Percentiles rank a stretch among this genome's conserved stretches.
Conservation (phyloP, 176 grass and related monocot species). For the Triticum monococcum region DNA sequence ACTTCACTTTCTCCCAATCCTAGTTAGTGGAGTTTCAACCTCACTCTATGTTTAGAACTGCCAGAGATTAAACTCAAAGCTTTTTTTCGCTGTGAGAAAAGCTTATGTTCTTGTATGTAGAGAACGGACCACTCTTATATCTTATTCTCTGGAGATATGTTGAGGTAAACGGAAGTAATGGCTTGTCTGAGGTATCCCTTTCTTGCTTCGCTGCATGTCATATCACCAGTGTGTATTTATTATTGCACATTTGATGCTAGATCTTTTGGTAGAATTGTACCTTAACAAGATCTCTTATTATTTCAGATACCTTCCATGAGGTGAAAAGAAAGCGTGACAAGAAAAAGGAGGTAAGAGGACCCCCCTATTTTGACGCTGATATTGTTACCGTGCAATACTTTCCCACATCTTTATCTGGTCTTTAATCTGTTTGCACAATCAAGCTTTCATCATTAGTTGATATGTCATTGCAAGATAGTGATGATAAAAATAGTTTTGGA, state of each 20-base stretch:
- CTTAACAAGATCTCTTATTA: constrained; percentile 8
- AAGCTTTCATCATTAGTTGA: background rate
- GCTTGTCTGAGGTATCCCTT: constrained; percentile 21
- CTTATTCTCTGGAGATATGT: constrained; percentile 17
- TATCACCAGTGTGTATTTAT: background rate
- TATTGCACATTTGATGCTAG: background rate
- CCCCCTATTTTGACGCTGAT: background rate
- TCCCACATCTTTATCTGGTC: background rate
- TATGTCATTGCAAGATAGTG: background rate
- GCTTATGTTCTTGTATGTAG: constrained; percentile 24
- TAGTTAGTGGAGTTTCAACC: background rate
- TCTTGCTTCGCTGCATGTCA: constrained; percentile 11
- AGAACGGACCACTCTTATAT: constrained; percentile 12
- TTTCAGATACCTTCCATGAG: constrained; percentile 85
- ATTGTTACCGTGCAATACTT: background rate
- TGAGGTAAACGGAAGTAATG: constrained; percentile 23
- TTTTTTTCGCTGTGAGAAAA: constrained; percentile 2
- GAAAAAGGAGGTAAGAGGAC: constrained; percentile 69
- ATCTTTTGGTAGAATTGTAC: background rate
- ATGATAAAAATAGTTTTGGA: background rate
- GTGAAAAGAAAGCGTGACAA: constrained; percentile 81
- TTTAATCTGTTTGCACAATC: background rate
- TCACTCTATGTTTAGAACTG: constrained; percentile 3
- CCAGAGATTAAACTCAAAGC: background rate
- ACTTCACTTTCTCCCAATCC: background rate